These are phyloP conservation scores for Casuarina cunninghamiana DNA, from an alignment of 306 rosid genomes.

Conservation along the genomic window DNA sequence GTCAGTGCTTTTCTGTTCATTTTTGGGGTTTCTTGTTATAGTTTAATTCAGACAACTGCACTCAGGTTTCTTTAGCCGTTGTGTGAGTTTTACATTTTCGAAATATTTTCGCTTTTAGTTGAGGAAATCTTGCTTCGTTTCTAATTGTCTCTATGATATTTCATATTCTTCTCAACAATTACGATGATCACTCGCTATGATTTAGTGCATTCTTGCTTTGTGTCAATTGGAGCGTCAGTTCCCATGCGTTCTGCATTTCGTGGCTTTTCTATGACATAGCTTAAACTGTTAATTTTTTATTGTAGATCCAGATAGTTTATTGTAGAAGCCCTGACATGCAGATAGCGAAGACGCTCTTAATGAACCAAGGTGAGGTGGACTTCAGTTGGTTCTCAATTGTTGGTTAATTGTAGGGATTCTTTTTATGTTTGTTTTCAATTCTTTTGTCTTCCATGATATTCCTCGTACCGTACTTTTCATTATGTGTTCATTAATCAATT, in stretches of 20 bases:
- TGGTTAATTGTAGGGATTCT: background rate
- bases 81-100: background rate
- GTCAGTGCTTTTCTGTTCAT: background rate
- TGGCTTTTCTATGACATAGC: background rate
- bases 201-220: background rate
- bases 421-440: background rate
- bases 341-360: slow-evolving; percentile 53
- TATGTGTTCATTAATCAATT: background rate
- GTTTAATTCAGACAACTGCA: background rate
- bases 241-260: background rate
- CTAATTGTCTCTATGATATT: background rate
- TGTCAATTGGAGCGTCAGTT: background rate
- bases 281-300: background rate
- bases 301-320: background rate
- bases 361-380: slow-evolving; percentile 42
- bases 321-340: slow-evolving; percentile 22
- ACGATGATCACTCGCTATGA: background rate
- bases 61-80: background rate
- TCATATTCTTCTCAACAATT: background rate
- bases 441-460: background rate
- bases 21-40: background rate
- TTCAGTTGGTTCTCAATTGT: background rate
- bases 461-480: background rate
- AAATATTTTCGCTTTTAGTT: too few relatives aligned
- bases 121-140: background rate